Percentiles rank a stretch among this genome's conserved stretches.
phyloP scores from a whole-genome alignment of 805 yeast species.

The Pichia scutulata region DNA sequence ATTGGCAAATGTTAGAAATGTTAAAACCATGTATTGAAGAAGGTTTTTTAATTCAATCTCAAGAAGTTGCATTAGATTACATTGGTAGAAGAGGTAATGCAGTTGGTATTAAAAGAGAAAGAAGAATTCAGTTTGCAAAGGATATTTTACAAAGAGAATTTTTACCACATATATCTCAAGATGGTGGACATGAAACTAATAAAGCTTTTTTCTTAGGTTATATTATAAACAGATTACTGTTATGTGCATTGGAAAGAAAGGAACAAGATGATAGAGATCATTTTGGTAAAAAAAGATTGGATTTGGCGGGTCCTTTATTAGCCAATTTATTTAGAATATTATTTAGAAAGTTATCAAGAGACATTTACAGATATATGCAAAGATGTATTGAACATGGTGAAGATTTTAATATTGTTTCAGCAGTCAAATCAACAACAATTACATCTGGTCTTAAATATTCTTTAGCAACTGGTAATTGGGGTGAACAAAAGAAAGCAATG shows the following conservation, averaged over 20 bases:
- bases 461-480: slow-evolving; percentile 99
- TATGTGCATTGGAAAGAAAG: slow-evolving; percentile 94
- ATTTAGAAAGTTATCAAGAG: slow-evolving; percentile 91
- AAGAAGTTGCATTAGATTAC: slow-evolving; percentile 95
- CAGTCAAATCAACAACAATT: slow-evolving; percentile 93
- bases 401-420: slow-evolving; percentile 92
- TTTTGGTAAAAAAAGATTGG: slow-evolving; percentile 96
- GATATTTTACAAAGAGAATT: slow-evolving; percentile 95
- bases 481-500: slow-evolving; percentile 99
- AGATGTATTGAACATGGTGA: slow-evolving; percentile 97
- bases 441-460: slow-evolving; percentile 97
- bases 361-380: slow-evolving; percentile 96
- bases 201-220: slow-evolving; percentile 97
- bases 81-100: slow-evolving; percentile 99
- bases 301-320: slow-evolving; percentile 95
- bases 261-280: slow-evolving; percentile 99
- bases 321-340: slow-evolving; percentile 92
- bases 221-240: slow-evolving; percentile 89
- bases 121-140: slow-evolving; percentile 96
- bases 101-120: slow-evolving; percentile 90
- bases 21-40: slow-evolving; percentile 98
- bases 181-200: slow-evolving; percentile 93
- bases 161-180: slow-evolving; percentile 94
- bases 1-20: slow-evolving; percentile 99
- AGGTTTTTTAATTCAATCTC: slow-evolving; percentile 95